Conservation (phyloP, 2,329 filamentous ascomycete genomes). For the Myriosclerotinia curreyana region DNA sequence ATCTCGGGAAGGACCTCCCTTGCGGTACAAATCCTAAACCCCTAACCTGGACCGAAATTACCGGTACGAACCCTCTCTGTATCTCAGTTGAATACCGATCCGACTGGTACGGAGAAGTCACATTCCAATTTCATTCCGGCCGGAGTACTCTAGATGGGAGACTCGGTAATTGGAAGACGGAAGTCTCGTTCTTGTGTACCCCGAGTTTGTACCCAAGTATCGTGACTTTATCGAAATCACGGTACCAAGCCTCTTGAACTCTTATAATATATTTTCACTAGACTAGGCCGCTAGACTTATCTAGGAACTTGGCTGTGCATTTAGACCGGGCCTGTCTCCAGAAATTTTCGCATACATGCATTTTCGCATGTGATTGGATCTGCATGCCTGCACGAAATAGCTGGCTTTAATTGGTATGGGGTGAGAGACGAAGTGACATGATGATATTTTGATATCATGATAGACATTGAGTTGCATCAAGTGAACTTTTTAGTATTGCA, state of each 20-base stretch:
- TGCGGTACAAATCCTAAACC: neutral
- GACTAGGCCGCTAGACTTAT: neutral
- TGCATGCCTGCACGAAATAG: conserved; percentile 1
- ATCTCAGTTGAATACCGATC: neutral
- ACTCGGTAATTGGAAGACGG: neutral
- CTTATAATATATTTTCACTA: neutral
- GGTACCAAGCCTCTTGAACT: neutral
- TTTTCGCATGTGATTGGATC: conserved; percentile 16
- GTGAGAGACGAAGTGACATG: neutral
- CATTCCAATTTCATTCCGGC: neutral
- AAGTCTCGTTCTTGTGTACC: conserved; percentile 9
- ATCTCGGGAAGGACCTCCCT: neutral
- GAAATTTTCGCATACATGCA: neutral
- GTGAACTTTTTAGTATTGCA: neutral
- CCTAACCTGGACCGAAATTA: neutral
- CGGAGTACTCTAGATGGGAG: neutral
- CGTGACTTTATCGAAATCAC: neutral
- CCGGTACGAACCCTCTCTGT: neutral
- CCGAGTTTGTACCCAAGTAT: neutral
- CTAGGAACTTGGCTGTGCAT: conserved; percentile 7
- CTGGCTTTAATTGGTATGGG: neutral
- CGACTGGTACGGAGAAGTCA: neutral
- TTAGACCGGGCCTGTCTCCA: neutral
- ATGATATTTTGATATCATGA: neutral
- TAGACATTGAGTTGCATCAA: neutral